Conservation (phyloP, 2,329 filamentous ascomycete genomes). For the Scedosporium apiospermum region DNA sequence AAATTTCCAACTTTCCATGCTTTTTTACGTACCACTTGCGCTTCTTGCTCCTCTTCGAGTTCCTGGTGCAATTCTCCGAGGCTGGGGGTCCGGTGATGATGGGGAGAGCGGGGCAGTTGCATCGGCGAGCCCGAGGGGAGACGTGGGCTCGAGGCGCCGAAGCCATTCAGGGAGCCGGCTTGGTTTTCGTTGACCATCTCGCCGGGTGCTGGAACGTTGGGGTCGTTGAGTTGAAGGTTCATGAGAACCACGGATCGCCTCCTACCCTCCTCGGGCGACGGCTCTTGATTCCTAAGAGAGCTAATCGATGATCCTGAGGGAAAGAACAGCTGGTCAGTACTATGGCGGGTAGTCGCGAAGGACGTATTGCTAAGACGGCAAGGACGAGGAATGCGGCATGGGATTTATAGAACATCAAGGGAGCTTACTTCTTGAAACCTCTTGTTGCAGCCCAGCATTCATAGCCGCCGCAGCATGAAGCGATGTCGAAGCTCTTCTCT, state of each 20-base stretch:
- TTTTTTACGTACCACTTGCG: slow-evolving; percentile 51
- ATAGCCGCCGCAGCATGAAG: slow-evolving; percentile 68
- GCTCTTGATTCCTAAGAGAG: slow-evolving; percentile 30
- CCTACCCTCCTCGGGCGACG: slow-evolving; percentile 35
- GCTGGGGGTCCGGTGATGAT: slow-evolving; percentile 59
- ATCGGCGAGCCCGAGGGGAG: slow-evolving; percentile 38
- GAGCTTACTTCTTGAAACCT: slow-evolving; percentile 46
- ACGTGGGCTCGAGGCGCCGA: slow-evolving; percentile 27
- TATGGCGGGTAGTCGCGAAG: not conserved
- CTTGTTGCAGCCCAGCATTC: slow-evolving; percentile 65
- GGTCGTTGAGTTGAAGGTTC: slow-evolving; percentile 67
- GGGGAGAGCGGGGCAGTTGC: slow-evolving; percentile 36
- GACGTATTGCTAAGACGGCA: not conserved
- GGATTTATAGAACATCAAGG: not conserved
- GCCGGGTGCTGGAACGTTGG: slow-evolving; percentile 54
- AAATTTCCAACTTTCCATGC: not conserved
- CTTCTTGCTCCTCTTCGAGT: slow-evolving; percentile 70
- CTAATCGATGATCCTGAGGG: slow-evolving; percentile 33
- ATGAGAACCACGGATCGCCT: slow-evolving; percentile 60
- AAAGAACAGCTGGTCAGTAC: slow-evolving; percentile 6
- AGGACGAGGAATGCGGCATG: not conserved
- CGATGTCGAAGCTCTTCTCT: slow-evolving; percentile 57
- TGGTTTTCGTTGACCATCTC: slow-evolving; percentile 49
- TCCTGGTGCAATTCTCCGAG: slow-evolving; percentile 71
- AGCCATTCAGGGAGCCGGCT: slow-evolving; percentile 14